Evolutionary conservation across 352 stramenopile genomes (phyloP), one percentile per base, ranked within the genome.

Genomic region (Phytopythium sindhum): DNA sequence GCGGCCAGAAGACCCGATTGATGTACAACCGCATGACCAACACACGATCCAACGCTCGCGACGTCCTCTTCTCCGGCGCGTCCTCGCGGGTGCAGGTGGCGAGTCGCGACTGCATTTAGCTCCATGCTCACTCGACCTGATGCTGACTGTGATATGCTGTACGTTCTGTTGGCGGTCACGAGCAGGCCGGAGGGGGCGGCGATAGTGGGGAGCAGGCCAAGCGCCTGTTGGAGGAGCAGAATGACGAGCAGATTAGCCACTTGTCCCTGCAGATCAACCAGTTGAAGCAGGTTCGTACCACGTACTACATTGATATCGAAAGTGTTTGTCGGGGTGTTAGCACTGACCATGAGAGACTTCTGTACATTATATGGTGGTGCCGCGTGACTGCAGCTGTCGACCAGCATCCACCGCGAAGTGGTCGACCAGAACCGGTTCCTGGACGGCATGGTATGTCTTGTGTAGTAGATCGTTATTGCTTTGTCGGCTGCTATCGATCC

Each of bases 11-110:
- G 35, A 31, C 35, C 15, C 33, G 35, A 54, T 86, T 75, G 66
- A 93, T 93, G 84, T 90, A 93, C 76, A 93, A 93, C 57, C 77
- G 84, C 67, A 91, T 91, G 82, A 81, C 84, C 66, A 83, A 77
- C 63, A 61, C 69, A 35, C 77, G 63, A 68, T 63, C 75, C 3
- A 74, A 67, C 66, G 73, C 80, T 19, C 77, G 78, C 68, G 81
- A 90, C 65, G 73, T 77, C 31, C 77, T 93, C 42, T 93, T 93
- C 69, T 74, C 75, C 7, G 82, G 84, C 28, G 70, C 77, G 51
- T 69, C 77, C 31, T 84, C 80, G 7, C 72, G 82, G 33, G 47
- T 65, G 14, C 76, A 87, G 80, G 80, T 88, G 61, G 26, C 60
- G 35, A n/a, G 37, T 1, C 15, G n/a, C 10, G 1, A 47, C 1